These are phyloP conservation scores for Nephelium lappaceum DNA, from an alignment of 345 rosid species.

Conservation along the genomic window DNA sequence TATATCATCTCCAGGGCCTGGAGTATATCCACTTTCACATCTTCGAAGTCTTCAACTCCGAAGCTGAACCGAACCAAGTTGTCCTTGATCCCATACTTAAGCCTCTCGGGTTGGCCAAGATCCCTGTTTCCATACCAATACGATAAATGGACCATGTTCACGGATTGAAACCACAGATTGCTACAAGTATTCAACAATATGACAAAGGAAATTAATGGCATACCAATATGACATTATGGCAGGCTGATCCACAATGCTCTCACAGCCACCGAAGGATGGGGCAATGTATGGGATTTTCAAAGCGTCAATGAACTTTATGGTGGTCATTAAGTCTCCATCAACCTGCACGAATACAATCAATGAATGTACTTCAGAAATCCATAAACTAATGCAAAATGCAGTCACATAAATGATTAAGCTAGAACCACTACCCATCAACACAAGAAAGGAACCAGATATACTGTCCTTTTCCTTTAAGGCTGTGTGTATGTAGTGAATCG, in stretches of 20 bases:
- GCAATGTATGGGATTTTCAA: conserved; percentile 96
- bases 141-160: too few species aligned
- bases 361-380: neutral
- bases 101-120: conserved; percentile 73
- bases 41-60: conserved; percentile 93
- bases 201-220: neutral
- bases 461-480: too few species aligned
- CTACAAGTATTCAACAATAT: neutral
- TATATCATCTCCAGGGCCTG: conserved; percentile 81
- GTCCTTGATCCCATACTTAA: conserved; percentile 78
- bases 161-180: neutral
- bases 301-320: conserved; percentile 81
- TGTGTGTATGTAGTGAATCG: too few species aligned
- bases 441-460: neutral
- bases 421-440: neutral
- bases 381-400: neutral
- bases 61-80: conserved; percentile 94
- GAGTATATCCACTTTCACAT: conserved; percentile 81
- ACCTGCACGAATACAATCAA: conserved; percentile 41
- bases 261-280: conserved; percentile 97
- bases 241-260: conserved; percentile 98
- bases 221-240: conserved; percentile 99
- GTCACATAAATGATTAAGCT: neutral
- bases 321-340: conserved; percentile 74
- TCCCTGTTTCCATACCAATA: conserved; percentile 55